Conservation (phyloP, 208 protist species). For the Crithidia sp. region DNA sequence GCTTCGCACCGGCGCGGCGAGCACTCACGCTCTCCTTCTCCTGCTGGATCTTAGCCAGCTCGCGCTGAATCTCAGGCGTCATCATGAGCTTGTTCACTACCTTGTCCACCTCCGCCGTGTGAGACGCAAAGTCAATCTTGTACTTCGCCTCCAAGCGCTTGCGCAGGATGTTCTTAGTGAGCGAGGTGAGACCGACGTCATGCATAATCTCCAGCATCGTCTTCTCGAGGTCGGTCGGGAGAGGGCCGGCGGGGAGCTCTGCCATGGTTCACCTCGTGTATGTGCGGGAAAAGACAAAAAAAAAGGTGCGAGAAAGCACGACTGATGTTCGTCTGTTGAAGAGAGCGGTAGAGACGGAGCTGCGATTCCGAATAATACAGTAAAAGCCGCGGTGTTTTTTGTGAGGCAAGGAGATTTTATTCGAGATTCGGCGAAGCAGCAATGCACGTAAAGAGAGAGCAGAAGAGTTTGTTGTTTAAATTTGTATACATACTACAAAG, state of each 20-base stretch:
- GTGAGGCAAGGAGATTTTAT: too few species aligned
- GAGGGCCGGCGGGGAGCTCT: conserved; percentile 45
- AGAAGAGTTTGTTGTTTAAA: too few species aligned
- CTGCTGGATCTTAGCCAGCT: conserved; percentile 67
- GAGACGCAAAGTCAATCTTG: conserved; percentile 68
- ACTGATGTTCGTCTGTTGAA: not conserved
- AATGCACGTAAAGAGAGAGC: not conserved
- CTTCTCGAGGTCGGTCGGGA: conserved; percentile 70
- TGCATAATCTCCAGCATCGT: conserved; percentile 68
- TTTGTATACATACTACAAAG: not conserved
- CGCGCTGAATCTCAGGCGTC: conserved; percentile 64
- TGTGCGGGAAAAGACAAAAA: not conserved
- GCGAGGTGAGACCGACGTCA: conserved; percentile 63
- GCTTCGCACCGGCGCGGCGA: conserved; percentile 57
- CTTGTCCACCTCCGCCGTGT: conserved; percentile 44
- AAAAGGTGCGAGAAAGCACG: conserved; percentile 3
- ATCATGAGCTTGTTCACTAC: conserved; percentile 54
- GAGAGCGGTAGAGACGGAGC: too few species aligned
- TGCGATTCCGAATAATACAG: too few species aligned
- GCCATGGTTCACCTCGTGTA: conserved; percentile 30
- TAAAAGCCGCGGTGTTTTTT: too few species aligned
- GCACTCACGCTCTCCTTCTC: conserved; percentile 42
- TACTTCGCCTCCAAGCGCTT: conserved; percentile 72
- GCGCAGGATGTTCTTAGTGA: conserved; percentile 67
- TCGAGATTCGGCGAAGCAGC: too few species aligned